Conservation (phyloP, 768 basidiomycete genomes). For the Rubroboletus satanas region DNA sequence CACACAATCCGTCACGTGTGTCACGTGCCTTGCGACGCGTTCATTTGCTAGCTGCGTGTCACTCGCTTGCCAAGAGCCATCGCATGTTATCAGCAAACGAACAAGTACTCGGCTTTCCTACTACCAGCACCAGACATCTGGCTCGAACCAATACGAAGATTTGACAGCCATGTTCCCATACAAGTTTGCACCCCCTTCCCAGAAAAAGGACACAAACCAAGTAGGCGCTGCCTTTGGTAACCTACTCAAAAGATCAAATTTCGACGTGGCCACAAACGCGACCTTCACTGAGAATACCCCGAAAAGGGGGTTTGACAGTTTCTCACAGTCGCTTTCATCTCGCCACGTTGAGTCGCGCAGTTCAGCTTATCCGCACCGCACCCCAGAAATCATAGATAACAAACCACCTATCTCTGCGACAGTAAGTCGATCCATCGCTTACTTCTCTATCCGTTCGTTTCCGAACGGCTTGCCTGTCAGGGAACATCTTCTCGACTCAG, state of each 20-base stretch:
- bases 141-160: background rate
- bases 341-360: conserved; percentile 13
- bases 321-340: conserved; percentile 10
- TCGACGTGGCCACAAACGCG: conserved; percentile 6
- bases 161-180: conserved; percentile 12
- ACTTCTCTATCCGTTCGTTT: background rate
- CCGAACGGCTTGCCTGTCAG: background rate
- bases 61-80: background rate
- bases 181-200: conserved; percentile 16
- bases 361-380: conserved; percentile 3
- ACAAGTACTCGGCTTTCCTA: background rate
- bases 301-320: conserved; percentile 6
- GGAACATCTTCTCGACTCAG: conserved; percentile 6
- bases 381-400: conserved; percentile 1
- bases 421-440: conserved; percentile 4
- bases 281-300: conserved; percentile 4
- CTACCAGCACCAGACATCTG: background rate
- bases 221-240: conserved; percentile 1
- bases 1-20: conserved; percentile 1
- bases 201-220: conserved; percentile 8
- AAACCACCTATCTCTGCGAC: background rate
- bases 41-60: background rate
- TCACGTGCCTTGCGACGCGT: conserved; percentile 18
- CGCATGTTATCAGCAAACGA: background rate
- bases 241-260: conserved; percentile 8